Conservation (phyloP, 257 asterid species). For the Rhazya stricta region DNA sequence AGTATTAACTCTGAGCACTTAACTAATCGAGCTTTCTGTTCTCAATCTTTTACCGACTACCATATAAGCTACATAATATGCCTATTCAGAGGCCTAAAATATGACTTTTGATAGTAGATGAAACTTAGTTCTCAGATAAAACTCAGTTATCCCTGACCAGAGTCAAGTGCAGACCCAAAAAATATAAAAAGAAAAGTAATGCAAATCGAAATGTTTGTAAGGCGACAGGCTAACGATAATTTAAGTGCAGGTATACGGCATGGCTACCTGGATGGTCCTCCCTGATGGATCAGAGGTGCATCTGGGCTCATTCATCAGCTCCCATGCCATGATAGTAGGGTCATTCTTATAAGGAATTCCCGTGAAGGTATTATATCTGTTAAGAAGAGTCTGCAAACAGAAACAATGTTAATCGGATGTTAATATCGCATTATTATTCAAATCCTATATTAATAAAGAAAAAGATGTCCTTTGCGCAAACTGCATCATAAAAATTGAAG, state of each 20-base stretch:
- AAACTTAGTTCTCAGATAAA: background rate
- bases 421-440: background rate
- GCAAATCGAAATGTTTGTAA: background rate
- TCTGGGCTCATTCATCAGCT: conserved; percentile 93
- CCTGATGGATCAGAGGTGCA: conserved; percentile 89
- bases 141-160: background rate
- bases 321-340: conserved; percentile 99
- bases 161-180: background rate
- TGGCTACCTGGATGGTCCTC: conserved; percentile 63
- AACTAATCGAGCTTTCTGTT: no score
- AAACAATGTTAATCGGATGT: background rate
- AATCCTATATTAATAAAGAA: background rate
- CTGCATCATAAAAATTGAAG: background rate
- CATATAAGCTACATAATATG: background rate
- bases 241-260: background rate
- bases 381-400: conserved; percentile 55
- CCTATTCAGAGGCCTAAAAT: background rate
- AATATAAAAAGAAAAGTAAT: background rate
- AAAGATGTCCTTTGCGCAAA: background rate
- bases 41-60: background rate
- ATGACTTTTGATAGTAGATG: background rate
- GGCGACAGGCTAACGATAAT: background rate
- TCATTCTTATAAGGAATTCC: conserved; percentile 77
- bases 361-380: conserved; percentile 52
- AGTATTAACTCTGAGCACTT: no score